Conservation (phyloP, 208 protist genomes). For the Acanthamoeba culbertsoni region DNA sequence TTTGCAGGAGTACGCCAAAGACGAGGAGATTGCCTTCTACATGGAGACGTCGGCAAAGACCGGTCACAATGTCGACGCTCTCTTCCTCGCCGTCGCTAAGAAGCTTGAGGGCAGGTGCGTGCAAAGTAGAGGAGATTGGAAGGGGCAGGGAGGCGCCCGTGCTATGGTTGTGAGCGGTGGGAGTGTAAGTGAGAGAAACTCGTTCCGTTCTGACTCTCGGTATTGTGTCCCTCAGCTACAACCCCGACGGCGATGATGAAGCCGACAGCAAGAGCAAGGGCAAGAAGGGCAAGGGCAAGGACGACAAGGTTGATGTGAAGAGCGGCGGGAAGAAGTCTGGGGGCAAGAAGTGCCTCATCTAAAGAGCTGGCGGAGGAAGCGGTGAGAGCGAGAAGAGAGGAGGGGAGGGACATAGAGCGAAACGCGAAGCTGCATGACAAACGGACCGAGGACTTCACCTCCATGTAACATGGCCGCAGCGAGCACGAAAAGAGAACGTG, state of each 20-base stretch:
- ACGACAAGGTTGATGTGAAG: slow-evolving; percentile 36
- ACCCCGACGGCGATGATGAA: neutral
- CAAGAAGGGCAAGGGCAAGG: neutral
- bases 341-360: slow-evolving; percentile 52
- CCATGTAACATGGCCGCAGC: neutral
- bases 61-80: slow-evolving; percentile 47
- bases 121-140: too few species aligned
- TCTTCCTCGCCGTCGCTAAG: slow-evolving; percentile 57
- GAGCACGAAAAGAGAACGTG: neutral
- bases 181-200: too few species aligned
- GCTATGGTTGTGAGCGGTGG: neutral
- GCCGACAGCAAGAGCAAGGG: slow-evolving; percentile 1
- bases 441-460: neutral
- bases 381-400: neutral
- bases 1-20: slow-evolving; percentile 53
- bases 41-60: slow-evolving; percentile 61
- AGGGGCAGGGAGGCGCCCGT: too few species aligned
- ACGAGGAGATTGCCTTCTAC: slow-evolving; percentile 58
- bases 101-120: slow-evolving; percentile 50
- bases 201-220: neutral
- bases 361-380: neutral
- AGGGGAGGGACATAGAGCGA: neutral
- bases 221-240: neutral
- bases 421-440: neutral
- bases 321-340: neutral